Conservation (phyloP, 768 basidiomycete genomes). For the Xerocomus potaroensis region DNA sequence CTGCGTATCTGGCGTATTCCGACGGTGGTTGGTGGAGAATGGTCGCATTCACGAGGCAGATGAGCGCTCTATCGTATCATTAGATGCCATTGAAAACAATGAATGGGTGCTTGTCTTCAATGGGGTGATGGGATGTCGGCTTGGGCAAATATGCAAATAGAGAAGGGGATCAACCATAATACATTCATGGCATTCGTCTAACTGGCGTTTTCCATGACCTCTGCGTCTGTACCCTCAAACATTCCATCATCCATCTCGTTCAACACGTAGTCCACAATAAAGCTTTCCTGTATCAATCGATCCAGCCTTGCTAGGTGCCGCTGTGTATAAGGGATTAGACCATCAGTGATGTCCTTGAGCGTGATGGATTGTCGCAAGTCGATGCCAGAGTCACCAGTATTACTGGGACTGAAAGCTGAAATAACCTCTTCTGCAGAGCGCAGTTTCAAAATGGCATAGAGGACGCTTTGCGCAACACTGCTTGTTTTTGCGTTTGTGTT, state of each 20-base stretch:
- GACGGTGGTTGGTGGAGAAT: slow-evolving; percentile 65
- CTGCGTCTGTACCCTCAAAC: slow-evolving; percentile 48
- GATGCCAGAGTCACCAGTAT: slow-evolving; percentile 7
- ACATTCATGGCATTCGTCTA: slow-evolving; percentile 16
- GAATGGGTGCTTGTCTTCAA: slow-evolving; percentile 72
- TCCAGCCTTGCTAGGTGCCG: slow-evolving; percentile 86
- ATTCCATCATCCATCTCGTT: slow-evolving; percentile 85
- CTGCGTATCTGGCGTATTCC: slow-evolving; percentile 67
- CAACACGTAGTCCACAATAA: slow-evolving; percentile 86
- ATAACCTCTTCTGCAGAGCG: slow-evolving; percentile 72
- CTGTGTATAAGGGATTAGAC: slow-evolving; percentile 90
- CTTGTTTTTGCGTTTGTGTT: slow-evolving; percentile 92
- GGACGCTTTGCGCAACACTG: slow-evolving; percentile 74
- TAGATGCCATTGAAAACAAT: slow-evolving; percentile 42
- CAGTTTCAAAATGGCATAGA: slow-evolving; percentile 78
- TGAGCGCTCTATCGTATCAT: slow-evolving; percentile 38
- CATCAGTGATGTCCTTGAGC: slow-evolving; percentile 76
- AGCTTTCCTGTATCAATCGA: slow-evolving; percentile 89
- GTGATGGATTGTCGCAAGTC: slow-evolving; percentile 31
- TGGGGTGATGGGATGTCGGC: slow-evolving; percentile 62
- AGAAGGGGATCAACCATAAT: not conserved
- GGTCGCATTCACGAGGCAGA: slow-evolving; percentile 50
- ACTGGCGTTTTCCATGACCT: slow-evolving; percentile 33
- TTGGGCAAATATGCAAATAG: slow-evolving; percentile 36
- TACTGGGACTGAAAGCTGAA: slow-evolving; percentile 47